These are phyloP conservation scores for Alisma plantagoaquatica DNA, from an alignment of 106 monocot genomes.

Conservation along the genomic window DNA sequence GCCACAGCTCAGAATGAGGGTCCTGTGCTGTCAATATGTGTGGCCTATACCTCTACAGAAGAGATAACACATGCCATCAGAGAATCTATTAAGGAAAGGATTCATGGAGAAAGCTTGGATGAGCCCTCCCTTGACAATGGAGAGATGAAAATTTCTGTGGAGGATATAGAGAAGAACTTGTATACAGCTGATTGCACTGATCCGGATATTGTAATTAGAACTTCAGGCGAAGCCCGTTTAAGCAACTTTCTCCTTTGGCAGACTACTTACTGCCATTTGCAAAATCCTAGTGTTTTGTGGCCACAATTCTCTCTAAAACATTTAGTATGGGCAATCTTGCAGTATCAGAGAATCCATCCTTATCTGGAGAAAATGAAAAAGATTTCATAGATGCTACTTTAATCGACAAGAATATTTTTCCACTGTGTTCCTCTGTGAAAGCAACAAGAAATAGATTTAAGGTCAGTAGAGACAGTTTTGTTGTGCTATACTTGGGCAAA, in stretches of 20 bases:
- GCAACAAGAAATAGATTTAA: too few species aligned
- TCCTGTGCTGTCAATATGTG: conserved; percentile 19
- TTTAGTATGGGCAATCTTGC: conserved; percentile 21
- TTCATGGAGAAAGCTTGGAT: not conserved
- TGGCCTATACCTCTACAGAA: conserved; percentile 19
- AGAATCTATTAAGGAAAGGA: conserved; percentile 8
- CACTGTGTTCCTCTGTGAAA: too few species aligned
- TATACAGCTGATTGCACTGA: conserved; percentile 16
- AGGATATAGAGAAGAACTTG: conserved; percentile 16
- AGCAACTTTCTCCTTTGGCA: conserved; percentile 32
- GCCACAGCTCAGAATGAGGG: conserved; percentile 14
- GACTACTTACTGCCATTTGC: conserved; percentile 16
- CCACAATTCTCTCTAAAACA: conserved; percentile 18
- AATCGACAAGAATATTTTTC: too few species aligned
- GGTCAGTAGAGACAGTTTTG: too few species aligned
- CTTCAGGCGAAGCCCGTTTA: conserved; percentile 25
- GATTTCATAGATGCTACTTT: not conserved
- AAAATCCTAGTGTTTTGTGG: conserved; percentile 22
- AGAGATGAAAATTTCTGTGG: not conserved
- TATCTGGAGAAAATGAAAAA: conserved; percentile 11
- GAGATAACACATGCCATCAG: conserved; percentile 18
- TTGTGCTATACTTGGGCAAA: too few species aligned
- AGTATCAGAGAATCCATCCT: conserved; percentile 21
- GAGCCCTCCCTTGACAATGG: not conserved
- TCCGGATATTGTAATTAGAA: conserved; percentile 20